Conservation (phyloP, 805 yeast genomes). For the Myxozyma kluyveri region DNA sequence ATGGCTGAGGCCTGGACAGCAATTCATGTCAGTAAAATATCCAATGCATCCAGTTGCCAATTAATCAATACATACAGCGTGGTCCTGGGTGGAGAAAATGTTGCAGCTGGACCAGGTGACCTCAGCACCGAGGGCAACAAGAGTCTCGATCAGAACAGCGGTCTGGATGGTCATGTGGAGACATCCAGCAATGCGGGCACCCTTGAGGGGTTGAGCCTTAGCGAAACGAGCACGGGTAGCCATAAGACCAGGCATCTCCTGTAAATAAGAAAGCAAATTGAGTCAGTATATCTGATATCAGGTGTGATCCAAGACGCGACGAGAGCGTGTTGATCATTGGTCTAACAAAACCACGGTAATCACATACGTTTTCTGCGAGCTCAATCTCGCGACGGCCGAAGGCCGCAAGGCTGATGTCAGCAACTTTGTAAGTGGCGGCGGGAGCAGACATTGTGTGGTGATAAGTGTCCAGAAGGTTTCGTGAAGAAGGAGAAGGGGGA, state of each 20-base stretch:
- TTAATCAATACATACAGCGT: slow-evolving; percentile 60
- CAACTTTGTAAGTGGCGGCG: slow-evolving; percentile 67
- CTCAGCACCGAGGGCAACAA: slow-evolving; percentile 97
- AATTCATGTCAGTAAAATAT: neutral
- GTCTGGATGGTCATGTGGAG: slow-evolving; percentile 99
- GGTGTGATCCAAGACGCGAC: too few relatives aligned
- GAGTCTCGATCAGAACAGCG: slow-evolving; percentile 96
- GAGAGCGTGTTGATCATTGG: neutral
- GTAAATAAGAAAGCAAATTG: neutral
- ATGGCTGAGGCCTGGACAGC: slow-evolving; percentile 75
- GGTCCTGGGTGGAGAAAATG: slow-evolving; percentile 99
- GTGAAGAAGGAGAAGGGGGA: neutral
- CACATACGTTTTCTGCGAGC: slow-evolving; percentile 90
- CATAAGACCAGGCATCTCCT: slow-evolving; percentile 64
- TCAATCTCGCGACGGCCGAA: slow-evolving; percentile 99
- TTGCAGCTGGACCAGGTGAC: slow-evolving; percentile 99
- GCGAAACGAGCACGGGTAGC: slow-evolving; percentile 94
- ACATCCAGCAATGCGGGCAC: slow-evolving; percentile 99
- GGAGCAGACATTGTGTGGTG: slow-evolving; percentile 21
- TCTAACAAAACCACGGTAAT: neutral
- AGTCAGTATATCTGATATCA: neutral
- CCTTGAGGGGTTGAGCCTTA: slow-evolving; percentile 87
- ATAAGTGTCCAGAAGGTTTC: neutral
- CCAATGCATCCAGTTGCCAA: slow-evolving; percentile 51
- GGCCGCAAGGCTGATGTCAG: slow-evolving; percentile 97